Evolutionary conservation across 192 early-diverging fungal genomes (phyloP).

Genomic region (Coemansia sp.): DNA sequence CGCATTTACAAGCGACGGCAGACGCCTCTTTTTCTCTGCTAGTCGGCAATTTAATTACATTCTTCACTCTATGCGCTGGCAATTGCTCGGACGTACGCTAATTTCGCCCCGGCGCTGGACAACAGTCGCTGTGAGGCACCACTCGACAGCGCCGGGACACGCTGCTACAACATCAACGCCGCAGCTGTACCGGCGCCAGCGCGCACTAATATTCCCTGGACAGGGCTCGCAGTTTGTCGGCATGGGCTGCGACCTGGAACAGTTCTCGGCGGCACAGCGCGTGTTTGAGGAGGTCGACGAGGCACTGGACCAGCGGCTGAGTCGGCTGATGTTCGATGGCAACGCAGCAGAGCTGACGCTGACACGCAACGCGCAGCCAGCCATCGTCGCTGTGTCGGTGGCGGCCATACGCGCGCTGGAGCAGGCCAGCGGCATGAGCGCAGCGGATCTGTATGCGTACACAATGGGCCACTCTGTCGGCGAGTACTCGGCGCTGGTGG

Average conservation of each 20-base stretch:
- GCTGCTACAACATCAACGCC: no score
- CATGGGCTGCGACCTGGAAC: conserved; percentile 85
- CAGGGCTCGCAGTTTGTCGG: conserved; percentile 85
- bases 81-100: no score
- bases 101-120: no score
- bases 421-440: conserved; percentile 74
- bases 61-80: no score
- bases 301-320: conserved; percentile 66
- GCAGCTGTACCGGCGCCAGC: conserved; percentile 40
- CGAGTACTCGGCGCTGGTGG: conserved; percentile 80
- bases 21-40: no score
- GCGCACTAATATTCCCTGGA: conserved; percentile 53
- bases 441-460: conserved; percentile 66
- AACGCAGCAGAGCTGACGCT: conserved; percentile 60
- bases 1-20: conserved; percentile 61
- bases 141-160: no score
- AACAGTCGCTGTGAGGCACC: no score
- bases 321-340: conserved; percentile 83
- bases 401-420: conserved; percentile 82
- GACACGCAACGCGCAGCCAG: conserved; percentile 83
- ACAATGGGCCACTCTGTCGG: conserved; percentile 91
- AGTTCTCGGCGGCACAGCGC: conserved; percentile 65
- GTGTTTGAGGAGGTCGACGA: conserved; percentile 92
- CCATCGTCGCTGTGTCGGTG: conserved; percentile 86
- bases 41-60: no score